phyloP scores from a whole-genome alignment of 306 rosid genomes.

The Vigna radiata region DNA sequence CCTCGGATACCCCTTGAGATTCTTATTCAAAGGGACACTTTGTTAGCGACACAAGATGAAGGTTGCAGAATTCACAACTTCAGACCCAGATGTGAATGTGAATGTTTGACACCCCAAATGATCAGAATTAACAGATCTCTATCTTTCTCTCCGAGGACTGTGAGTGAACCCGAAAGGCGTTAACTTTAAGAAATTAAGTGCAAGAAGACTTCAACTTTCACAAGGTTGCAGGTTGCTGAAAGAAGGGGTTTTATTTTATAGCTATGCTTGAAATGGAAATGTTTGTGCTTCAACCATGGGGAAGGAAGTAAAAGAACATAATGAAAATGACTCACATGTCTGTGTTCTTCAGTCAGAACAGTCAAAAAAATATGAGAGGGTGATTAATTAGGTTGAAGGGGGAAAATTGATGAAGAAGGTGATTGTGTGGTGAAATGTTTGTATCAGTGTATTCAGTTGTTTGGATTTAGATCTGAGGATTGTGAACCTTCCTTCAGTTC shows the following conservation, averaged over 20 bases:
- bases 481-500: slow-evolving; percentile 33
- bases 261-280: slow-evolving; percentile 38
- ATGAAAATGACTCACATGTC: slow-evolving; percentile 33
- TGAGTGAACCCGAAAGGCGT: slow-evolving; percentile 15
- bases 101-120: slow-evolving; percentile 40
- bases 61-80: slow-evolving; percentile 26
- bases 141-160: slow-evolving; percentile 19
- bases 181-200: slow-evolving; percentile 38
- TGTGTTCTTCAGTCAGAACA: background rate
- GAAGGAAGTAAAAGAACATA: slow-evolving; percentile 19
- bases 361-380: slow-evolving; percentile 32
- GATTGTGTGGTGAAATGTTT: slow-evolving; percentile 57
- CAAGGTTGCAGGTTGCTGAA: background rate
- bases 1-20: slow-evolving; percentile 53
- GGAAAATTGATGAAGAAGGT: slow-evolving; percentile 34
- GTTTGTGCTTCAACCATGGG: slow-evolving; percentile 17
- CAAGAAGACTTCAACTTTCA: slow-evolving; percentile 31
- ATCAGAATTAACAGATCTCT: slow-evolving; percentile 57
- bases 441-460: slow-evolving; percentile 55
- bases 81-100: slow-evolving; percentile 49
- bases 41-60: slow-evolving; percentile 41
- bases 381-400: slow-evolving; percentile 10
- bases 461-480: slow-evolving; percentile 59
- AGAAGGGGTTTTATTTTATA: slow-evolving; percentile 36
- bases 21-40: slow-evolving; percentile 30